These are phyloP conservation scores for Jacaranda mimosifolia DNA, from an alignment of 257 asterid species.

Conservation along the genomic window DNA sequence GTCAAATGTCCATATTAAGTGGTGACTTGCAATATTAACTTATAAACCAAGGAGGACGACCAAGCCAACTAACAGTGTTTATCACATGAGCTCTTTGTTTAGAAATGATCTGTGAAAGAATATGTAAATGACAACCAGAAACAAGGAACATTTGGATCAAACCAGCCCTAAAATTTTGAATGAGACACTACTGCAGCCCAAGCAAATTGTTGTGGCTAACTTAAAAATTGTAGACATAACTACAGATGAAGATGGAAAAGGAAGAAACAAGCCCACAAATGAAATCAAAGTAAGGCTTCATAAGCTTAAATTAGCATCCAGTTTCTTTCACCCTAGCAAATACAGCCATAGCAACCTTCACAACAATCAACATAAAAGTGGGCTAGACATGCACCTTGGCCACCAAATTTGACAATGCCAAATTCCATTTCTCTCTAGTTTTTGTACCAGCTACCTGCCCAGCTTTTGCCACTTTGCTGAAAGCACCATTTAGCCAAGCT, in stretches of 20 bases:
- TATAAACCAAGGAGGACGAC: not conserved
- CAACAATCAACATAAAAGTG: not conserved
- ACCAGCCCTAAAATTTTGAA: not conserved
- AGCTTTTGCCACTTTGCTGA: slow-evolving; percentile 86
- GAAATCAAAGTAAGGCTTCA: not conserved
- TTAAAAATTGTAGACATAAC: not conserved
- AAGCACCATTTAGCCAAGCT: slow-evolving; percentile 92
- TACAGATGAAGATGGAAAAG: slow-evolving; percentile 17
- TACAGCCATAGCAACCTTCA: slow-evolving; percentile 9
- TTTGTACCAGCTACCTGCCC: slow-evolving; percentile 92
- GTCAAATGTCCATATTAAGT: not conserved
- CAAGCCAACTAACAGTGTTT: not conserved
- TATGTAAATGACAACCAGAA: not conserved
- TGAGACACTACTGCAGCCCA: not conserved
- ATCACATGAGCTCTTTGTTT: slow-evolving; percentile 11
- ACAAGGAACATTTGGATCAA: not conserved
- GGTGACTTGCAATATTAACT: not conserved
- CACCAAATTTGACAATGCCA: slow-evolving; percentile 78
- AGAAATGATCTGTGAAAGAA: not conserved
- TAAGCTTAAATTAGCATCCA: not conserved
- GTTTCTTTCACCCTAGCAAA: slow-evolving; percentile 2
- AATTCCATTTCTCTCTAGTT: slow-evolving; percentile 91
- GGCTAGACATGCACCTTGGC: slow-evolving; percentile 65
- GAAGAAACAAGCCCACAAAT: not conserved
- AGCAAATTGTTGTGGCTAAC: not conserved